These are phyloP conservation scores for Glonium stellatum DNA, from an alignment of 495 filamentous ascomycete genomes.

Conservation along the genomic window DNA sequence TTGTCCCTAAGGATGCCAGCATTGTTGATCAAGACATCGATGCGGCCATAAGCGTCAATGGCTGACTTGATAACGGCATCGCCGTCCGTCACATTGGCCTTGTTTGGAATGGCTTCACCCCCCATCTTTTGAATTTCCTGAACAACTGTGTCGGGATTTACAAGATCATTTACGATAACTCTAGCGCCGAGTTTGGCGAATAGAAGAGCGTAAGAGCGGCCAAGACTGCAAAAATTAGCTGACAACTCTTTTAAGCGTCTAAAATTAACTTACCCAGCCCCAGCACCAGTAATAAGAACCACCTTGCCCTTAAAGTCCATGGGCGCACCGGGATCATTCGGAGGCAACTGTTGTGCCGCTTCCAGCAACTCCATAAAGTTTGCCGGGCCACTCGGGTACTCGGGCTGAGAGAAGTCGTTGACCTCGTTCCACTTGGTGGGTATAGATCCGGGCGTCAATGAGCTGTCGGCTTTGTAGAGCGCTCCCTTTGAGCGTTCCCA, in stretches of 20 bases:
- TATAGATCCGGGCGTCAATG: slow-evolving; percentile 80
- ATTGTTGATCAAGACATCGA: slow-evolving; percentile 95
- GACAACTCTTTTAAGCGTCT: slow-evolving; percentile 13
- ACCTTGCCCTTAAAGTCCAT: slow-evolving; percentile 87
- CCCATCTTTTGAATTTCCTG: slow-evolving; percentile 85
- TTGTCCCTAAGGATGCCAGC: slow-evolving; percentile 96
- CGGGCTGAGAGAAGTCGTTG: slow-evolving; percentile 75
- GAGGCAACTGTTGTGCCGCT: slow-evolving; percentile 66
- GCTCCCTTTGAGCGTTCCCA: slow-evolving; percentile 94
- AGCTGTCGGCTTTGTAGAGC: slow-evolving; percentile 81
- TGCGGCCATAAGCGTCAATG: slow-evolving; percentile 87
- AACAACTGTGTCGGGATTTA: slow-evolving; percentile 87
- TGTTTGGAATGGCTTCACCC: slow-evolving; percentile 86
- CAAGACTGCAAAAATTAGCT: slow-evolving; percentile 52
- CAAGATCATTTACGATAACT: slow-evolving; percentile 90
- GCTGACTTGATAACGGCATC: slow-evolving; percentile 86
- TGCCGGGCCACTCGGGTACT: slow-evolving; percentile 77
- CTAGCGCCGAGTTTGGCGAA: slow-evolving; percentile 87
- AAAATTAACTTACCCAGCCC: slow-evolving; percentile 55
- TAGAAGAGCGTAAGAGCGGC: slow-evolving; percentile 82
- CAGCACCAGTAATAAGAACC: slow-evolving; percentile 86
- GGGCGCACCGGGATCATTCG: slow-evolving; percentile 64
- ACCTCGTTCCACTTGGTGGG: slow-evolving; percentile 84
- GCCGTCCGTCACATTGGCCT: slow-evolving; percentile 90
- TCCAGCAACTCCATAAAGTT: slow-evolving; percentile 87